phyloP scores from a whole-genome alignment of 371 early-diverging fungal genomes.

The Encephalitozoon intestinalis region DNA sequence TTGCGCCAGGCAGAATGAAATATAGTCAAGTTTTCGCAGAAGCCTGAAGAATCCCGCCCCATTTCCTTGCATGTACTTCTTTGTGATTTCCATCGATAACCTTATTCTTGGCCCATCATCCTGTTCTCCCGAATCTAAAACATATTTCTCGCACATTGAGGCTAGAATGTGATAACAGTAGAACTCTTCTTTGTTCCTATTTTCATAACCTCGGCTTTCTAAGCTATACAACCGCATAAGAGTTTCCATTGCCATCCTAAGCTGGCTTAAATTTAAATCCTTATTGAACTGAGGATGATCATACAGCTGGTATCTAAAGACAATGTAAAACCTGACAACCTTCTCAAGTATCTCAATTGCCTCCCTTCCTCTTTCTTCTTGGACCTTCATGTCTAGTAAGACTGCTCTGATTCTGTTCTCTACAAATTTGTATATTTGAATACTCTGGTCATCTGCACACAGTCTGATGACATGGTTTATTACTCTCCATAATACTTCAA shows the following conservation, averaged over 20 bases:
- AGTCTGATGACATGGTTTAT: slow-evolving; percentile 69
- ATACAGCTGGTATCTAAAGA: slow-evolving; percentile 69
- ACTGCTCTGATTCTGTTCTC: slow-evolving; percentile 77
- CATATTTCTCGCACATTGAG: slow-evolving; percentile 13
- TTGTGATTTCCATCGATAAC: neutral
- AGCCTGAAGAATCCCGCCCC: neutral
- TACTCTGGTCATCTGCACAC: slow-evolving; percentile 63
- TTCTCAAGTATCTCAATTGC: slow-evolving; percentile 70
- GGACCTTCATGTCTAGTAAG: slow-evolving; percentile 69
- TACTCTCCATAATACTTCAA: slow-evolving; percentile 65
- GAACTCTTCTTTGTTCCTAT: slow-evolving; percentile 17
- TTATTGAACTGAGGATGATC: slow-evolving; percentile 65
- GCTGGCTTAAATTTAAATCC: slow-evolving; percentile 75
- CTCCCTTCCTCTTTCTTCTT: slow-evolving; percentile 66
- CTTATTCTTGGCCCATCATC: neutral
- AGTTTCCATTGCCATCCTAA: slow-evolving; percentile 67
- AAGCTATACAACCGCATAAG: slow-evolving; percentile 29
- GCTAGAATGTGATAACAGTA: slow-evolving; percentile 23
- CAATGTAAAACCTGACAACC: slow-evolving; percentile 76
- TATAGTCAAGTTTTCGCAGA: slow-evolving; percentile 1
- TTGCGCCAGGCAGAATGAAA: slow-evolving; percentile 20
- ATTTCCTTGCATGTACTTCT: slow-evolving; percentile 6
- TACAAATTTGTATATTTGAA: slow-evolving; percentile 70
- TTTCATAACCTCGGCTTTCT: neutral
- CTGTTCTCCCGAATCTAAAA: neutral